phyloP scores from a whole-genome alignment of 495 filamentous ascomycete genomes.

The Endocarpon pusillum region DNA sequence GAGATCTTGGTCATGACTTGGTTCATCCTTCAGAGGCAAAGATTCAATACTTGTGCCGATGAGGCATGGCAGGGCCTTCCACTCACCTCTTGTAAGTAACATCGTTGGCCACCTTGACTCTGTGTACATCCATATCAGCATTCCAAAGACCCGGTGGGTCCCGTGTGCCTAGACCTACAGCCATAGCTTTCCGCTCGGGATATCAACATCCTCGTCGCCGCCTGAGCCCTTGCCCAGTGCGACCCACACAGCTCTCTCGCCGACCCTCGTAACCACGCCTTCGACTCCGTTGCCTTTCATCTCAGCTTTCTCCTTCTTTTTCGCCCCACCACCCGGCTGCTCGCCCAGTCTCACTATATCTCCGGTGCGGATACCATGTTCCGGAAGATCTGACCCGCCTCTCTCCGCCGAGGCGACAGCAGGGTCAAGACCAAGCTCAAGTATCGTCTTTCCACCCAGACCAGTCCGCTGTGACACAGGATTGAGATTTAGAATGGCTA shows the following conservation, averaged over 20 bases:
- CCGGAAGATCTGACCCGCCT: conserved; percentile 29
- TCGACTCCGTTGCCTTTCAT: conserved; percentile 48
- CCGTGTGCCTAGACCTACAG: conserved; percentile 24
- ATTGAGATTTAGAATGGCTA: conserved; percentile 68
- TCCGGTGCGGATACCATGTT: conserved; percentile 73
- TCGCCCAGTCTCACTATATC: conserved; percentile 76
- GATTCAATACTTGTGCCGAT: too few relatives aligned
- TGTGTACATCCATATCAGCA: conserved; percentile 34
- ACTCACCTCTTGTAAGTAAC: conserved; percentile 67
- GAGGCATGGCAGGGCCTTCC: too few relatives aligned
- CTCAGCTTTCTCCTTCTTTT: conserved; percentile 55
- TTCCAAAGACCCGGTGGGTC: conserved; percentile 6
- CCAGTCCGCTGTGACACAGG: conserved; percentile 76
- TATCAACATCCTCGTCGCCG: conserved; percentile 39
- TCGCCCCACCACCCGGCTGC: conserved; percentile 50
- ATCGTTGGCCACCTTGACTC: conserved; percentile 88
- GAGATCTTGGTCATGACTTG: conserved; percentile 67
- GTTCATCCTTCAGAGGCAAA: conserved; percentile 49
- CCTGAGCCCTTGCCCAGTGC: conserved; percentile 47
- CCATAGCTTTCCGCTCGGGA: conserved; percentile 46
- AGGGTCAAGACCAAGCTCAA: conserved; percentile 61
- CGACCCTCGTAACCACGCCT: conserved; percentile 65
- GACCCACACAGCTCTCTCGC: conserved; percentile 40
- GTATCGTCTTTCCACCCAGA: conserved; percentile 68
- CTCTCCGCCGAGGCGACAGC: conserved; percentile 32